Evolutionary conservation across 352 stramenopile species (phyloP), one percentile per base, ranked within the genome.

Genomic region (Phytophthora sp.): DNA sequence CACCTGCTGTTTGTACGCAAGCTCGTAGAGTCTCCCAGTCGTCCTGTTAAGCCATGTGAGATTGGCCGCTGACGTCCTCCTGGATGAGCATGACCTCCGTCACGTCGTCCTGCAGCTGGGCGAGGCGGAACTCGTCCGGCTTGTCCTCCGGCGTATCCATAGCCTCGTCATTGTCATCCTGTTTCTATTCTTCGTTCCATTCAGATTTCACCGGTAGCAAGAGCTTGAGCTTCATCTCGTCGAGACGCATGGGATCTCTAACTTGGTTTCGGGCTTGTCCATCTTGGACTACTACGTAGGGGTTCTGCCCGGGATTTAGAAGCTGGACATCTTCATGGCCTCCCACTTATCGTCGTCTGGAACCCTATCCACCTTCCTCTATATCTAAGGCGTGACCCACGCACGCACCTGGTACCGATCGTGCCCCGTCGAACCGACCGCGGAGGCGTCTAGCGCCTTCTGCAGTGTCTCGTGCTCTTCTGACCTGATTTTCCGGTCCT

Each of bases 131-230:
- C n/a, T n/a, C n/a, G n/a, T n/a, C n/a, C n/a, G n/a, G n/a, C n/a
- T n/a, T n/a, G n/a, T n/a, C n/a, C n/a, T n/a, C n/a, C n/a, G n/a
- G n/a, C n/a, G n/a, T n/a, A n/a, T n/a, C n/a, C n/a, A n/a, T n/a
- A n/a, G n/a, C n/a, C n/a, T n/a, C n/a, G n/a, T n/a, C n/a, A n/a
- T n/a, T n/a, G n/a, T n/a, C n/a, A n/a, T n/a, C n/a, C n/a, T n/a
- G n/a, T n/a, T n/a, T n/a, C n/a, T n/a, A n/a, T n/a, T n/a, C n/a
- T n/a, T n/a, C n/a, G 35, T 81, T 70, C 82, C 88, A 93, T 33
- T 92, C 83, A 41, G 93, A 88, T 64, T 96, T 92, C 55, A 93
- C 74, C 0, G 88, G 88, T 84, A 96, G 91, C 26, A 96, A 65
- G 57, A 94, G 84, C 60, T 96, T 96, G 64, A 94, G 79, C 69